A percentile compares a stretch with the other conserved stretches of the same genome.
Evolutionary conservation across 495 filamentous ascomycete species (phyloP).

Genomic region (Penicillium desertorum): DNA sequence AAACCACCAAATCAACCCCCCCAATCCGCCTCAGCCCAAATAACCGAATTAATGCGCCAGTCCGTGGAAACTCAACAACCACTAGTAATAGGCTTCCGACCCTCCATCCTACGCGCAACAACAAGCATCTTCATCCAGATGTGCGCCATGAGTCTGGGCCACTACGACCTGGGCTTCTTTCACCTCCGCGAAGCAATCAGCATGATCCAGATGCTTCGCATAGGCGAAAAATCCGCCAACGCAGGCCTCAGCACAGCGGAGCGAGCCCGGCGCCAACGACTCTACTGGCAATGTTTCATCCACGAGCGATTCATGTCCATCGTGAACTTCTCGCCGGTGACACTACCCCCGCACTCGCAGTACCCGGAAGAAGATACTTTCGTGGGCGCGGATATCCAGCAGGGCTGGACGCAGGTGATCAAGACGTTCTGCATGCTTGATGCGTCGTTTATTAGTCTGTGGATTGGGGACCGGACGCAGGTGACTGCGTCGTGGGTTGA

Average conservation of each 20-base stretch:
- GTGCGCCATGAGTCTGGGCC: conserved; percentile 27
- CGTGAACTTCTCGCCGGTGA: conserved; percentile 25
- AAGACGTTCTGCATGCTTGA: conserved; percentile 29
- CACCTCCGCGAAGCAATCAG: conserved; percentile 35
- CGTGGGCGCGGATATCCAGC: conserved; percentile 18
- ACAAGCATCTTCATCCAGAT: conserved; percentile 29
- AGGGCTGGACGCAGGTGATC: conserved; percentile 26
- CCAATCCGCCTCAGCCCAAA: conserved; percentile 15
- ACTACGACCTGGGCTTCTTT: conserved; percentile 31
- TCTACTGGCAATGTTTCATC: conserved; percentile 37
- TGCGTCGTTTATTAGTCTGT: conserved; percentile 25
- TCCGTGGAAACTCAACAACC: conserved; percentile 28
- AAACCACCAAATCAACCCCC: conserved; percentile 1
- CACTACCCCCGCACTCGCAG: conserved; percentile 16
- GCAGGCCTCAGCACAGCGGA: conserved; percentile 17
- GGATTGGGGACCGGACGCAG: conserved; percentile 28
- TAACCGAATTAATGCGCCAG: conserved; percentile 23
- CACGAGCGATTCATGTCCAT: conserved; percentile 36
- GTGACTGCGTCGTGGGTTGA: conserved; percentile 32
- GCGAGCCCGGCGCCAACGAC: conserved; percentile 29
- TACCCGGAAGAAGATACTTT: conserved; percentile 27
- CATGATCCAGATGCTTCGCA: conserved; percentile 28
- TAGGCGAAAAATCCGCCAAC: conserved; percentile 21
- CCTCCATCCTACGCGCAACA: conserved; percentile 23
- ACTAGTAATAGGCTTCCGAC: conserved; percentile 20